phyloP scores from a whole-genome alignment of 2,329 filamentous ascomycete genomes.

The Talaromyces piceae region DNA sequence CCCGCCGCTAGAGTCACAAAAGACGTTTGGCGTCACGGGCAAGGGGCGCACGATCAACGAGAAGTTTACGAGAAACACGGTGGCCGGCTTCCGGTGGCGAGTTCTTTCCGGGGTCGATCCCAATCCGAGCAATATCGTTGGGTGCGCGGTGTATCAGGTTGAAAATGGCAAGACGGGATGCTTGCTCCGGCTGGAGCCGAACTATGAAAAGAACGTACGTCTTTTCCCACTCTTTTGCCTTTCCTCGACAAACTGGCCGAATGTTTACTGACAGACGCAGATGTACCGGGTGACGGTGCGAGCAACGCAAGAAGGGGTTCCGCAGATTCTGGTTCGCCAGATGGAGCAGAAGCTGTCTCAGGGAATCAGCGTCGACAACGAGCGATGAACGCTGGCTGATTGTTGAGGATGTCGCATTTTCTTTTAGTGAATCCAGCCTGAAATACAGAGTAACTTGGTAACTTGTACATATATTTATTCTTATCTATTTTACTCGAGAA shows the following conservation, averaged over 20 bases:
- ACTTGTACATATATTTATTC: neutral
- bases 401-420: neutral
- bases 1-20: slow-evolving; percentile 76
- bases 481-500: neutral
- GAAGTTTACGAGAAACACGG: slow-evolving; percentile 61
- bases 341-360: slow-evolving; percentile 77
- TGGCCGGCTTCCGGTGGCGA: slow-evolving; percentile 85
- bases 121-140: slow-evolving; percentile 88
- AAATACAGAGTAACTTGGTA: too few relatives aligned
- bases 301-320: slow-evolving; percentile 85
- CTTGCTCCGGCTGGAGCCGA: slow-evolving; percentile 86
- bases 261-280: slow-evolving; percentile 41
- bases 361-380: slow-evolving; percentile 26
- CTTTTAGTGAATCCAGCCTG: neutral
- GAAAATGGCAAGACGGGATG: slow-evolving; percentile 90
- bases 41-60: slow-evolving; percentile 60
- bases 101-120: slow-evolving; percentile 80
- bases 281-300: slow-evolving; percentile 93
- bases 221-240: neutral
- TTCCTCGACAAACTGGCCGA: too few relatives aligned
- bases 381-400: neutral
- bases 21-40: slow-evolving; percentile 65
- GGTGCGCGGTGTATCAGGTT: slow-evolving; percentile 68
- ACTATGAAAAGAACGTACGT: slow-evolving; percentile 81
- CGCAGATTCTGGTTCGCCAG: slow-evolving; percentile 67